These are phyloP conservation scores for Arctium lappa DNA, from an alignment of 129 eudicot genomes.

Conservation along the genomic window DNA sequence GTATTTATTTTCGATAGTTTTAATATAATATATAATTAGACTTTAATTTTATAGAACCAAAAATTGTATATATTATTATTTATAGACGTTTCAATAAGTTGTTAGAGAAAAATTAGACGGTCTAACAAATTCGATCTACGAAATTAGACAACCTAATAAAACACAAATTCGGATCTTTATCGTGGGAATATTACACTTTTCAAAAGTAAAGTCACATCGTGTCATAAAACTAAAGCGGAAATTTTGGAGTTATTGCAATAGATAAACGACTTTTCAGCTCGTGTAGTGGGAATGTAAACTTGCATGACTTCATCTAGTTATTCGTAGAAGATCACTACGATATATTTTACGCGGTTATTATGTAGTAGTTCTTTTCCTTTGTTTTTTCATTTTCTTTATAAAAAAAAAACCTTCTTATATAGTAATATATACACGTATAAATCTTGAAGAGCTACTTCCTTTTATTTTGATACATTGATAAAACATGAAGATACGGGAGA, in stretches of 20 bases:
- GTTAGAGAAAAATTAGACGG: background rate
- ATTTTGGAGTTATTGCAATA: background rate
- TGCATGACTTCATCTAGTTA: background rate
- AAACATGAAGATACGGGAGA: background rate
- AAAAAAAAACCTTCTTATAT: too few relatives aligned
- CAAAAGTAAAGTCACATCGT: background rate
- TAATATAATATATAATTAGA: background rate
- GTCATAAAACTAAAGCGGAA: background rate
- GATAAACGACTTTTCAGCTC: background rate
- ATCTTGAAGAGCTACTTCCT: background rate
- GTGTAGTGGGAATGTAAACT: background rate
- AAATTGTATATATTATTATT: too few relatives aligned
- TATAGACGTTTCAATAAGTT: background rate
- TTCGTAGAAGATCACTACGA: background rate
- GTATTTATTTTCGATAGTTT: background rate
- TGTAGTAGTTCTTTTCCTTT: background rate
- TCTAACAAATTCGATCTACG: background rate
- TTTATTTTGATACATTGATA: background rate
- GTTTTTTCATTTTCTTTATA: background rate
- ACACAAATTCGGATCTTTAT: background rate
- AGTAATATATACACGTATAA: background rate
- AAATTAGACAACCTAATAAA: background rate
- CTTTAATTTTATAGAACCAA: background rate
- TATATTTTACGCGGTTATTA: background rate
- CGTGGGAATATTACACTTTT: background rate